A percentile compares a stretch with the other conserved stretches of the same genome.
phyloP scores from a whole-genome alignment of 2,329 filamentous ascomycete genomes.

The Plenodomus tracheiphilus region DNA sequence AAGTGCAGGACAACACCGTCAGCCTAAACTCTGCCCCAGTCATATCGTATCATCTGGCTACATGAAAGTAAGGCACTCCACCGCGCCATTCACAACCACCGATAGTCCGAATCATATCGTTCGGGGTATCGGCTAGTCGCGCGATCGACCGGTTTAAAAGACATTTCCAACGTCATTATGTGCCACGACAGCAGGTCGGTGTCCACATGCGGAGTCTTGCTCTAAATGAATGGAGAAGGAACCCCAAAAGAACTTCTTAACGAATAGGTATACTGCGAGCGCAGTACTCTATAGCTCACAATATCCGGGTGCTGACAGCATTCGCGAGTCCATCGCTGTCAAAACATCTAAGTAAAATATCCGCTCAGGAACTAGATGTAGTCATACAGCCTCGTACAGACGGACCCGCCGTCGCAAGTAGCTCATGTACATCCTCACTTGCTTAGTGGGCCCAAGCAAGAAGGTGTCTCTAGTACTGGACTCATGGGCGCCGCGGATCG shows the following conservation, averaged over 20 bases:
- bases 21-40: background rate
- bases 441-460: background rate
- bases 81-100: background rate
- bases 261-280: too few relatives aligned
- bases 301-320: too few relatives aligned
- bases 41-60: background rate
- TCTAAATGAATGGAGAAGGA: too few relatives aligned
- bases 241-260: too few relatives aligned
- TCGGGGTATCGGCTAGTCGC: background rate
- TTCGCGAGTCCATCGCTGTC: too few relatives aligned
- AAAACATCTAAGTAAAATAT: too few relatives aligned
- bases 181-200: background rate
- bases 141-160: background rate
- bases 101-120: background rate
- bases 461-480: background rate
- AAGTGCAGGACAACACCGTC: background rate
- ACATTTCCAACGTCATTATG: background rate
- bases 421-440: too few relatives aligned
- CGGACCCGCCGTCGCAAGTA: too few relatives aligned
- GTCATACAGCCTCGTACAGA: too few relatives aligned
- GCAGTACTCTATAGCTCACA: too few relatives aligned
- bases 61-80: background rate
- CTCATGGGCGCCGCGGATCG: background rate
- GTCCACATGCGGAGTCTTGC: too few relatives aligned
- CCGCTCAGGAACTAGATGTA: too few relatives aligned